Percentiles rank a stretch among this genome's conserved stretches.
Conservation (phyloP, 2,329 filamentous ascomycete genomes). For the Ustulina deusta region DNA sequence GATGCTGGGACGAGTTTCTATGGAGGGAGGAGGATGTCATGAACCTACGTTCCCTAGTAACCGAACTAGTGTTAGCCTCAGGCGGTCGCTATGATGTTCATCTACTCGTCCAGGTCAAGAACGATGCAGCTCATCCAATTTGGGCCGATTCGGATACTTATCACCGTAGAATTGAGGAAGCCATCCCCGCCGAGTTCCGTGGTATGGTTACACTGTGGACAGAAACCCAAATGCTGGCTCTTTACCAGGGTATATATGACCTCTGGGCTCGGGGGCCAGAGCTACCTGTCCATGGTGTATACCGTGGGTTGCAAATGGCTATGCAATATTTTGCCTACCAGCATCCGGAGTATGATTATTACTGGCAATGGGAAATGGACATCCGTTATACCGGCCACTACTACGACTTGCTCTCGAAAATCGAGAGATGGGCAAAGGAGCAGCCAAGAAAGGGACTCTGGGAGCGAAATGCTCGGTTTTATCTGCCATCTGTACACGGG, state of each 20-base stretch:
- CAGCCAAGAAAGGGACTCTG: conserved; percentile 85
- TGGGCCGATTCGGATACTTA: conserved; percentile 81
- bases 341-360: conserved; percentile 90
- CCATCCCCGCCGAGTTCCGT: conserved; percentile 85
- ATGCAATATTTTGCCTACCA: conserved; percentile 92
- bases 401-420: conserved; percentile 77
- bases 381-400: conserved; percentile 90
- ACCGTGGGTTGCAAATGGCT: conserved; percentile 92
- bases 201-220: conserved; percentile 94
- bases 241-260: conserved; percentile 90
- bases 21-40: conserved; percentile 86
- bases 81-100: conserved; percentile 90
- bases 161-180: conserved; percentile 73
- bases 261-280: conserved; percentile 73
- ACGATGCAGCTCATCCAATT: conserved; percentile 78
- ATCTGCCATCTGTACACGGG: conserved; percentile 80
- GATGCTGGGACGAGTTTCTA: conserved; percentile 83
- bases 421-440: conserved; percentile 75
- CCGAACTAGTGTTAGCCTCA: conserved; percentile 82
- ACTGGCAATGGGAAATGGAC: conserved; percentile 98
- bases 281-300: conserved; percentile 89
- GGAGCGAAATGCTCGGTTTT: conserved; percentile 84
- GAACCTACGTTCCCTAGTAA: conserved; percentile 85
- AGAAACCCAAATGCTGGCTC: conserved; percentile 88
- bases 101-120: conserved; percentile 85